phyloP scores from a whole-genome alignment of 163 green algal species.

The Coccomyxa subellipsoidea region DNA sequence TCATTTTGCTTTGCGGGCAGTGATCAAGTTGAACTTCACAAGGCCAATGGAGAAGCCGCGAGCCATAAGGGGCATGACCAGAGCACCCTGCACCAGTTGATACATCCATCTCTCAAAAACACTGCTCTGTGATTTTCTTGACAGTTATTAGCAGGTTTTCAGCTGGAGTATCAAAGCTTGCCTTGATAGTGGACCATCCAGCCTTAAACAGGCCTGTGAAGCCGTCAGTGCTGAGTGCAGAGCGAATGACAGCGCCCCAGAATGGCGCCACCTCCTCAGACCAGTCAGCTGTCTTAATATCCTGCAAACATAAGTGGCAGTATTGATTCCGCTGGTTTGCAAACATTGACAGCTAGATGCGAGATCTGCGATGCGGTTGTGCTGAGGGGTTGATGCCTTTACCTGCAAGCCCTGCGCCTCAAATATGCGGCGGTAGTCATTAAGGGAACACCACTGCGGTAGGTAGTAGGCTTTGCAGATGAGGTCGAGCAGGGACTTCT shows the following conservation, averaged over 20 bases:
- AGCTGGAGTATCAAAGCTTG: too few species aligned
- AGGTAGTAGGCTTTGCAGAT: conserved; percentile 98
- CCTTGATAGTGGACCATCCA: conserved; percentile 85
- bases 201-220: conserved; percentile 81
- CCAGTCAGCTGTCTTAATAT: conserved; percentile 85
- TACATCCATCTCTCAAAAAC: too few species aligned
- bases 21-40: conserved; percentile 96
- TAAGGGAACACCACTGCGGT: conserved; percentile 87
- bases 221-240: conserved; percentile 61
- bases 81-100: conserved; percentile 55
- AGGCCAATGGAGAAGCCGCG: conserved; percentile 77
- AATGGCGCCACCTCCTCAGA: conserved; percentile 89
- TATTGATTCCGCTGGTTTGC: too few species aligned
- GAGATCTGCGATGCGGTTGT: too few species aligned
- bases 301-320: too few species aligned
- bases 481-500: conserved; percentile 78
- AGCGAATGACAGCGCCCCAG: conserved; percentile 86
- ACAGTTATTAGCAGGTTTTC: too few species aligned
- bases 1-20: conserved; percentile 63
- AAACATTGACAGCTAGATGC: too few species aligned
- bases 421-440: conserved; percentile 82
- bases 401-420: conserved; percentile 39
- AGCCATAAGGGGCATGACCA: conserved; percentile 93
- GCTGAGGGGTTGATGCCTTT: too few species aligned
- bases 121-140: too few species aligned